Percentiles rank a stretch among this genome's conserved stretches.
Conservation (phyloP, 106 monocot genomes). For the Narthecium ossifragum region DNA sequence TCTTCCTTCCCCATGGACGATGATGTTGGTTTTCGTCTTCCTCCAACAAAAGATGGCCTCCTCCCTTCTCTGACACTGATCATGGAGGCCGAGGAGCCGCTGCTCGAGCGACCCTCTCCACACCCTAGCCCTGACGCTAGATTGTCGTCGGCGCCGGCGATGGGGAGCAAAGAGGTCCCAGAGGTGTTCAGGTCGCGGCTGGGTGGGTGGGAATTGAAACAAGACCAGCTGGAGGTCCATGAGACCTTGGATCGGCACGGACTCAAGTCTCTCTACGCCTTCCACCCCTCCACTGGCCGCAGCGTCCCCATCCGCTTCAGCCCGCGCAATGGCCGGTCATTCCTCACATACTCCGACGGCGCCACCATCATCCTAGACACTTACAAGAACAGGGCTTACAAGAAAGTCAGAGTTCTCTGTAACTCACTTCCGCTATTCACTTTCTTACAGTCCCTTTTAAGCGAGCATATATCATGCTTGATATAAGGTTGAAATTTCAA, state of each 20-base stretch:
- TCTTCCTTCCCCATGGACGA: too few relatives aligned
- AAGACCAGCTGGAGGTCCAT: conserved; percentile 77
- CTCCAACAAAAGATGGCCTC: too few relatives aligned
- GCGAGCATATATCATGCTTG: too few relatives aligned
- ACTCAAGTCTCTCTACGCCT: conserved; percentile 68
- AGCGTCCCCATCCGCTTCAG: conserved; percentile 64
- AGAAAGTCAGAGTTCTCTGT: too few relatives aligned
- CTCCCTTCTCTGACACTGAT: too few relatives aligned
- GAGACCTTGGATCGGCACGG: conserved; percentile 75
- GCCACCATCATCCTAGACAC: conserved; percentile 65
- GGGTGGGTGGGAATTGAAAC: conserved; percentile 86
- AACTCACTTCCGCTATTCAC: too few relatives aligned
- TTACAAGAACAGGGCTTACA: too few relatives aligned
- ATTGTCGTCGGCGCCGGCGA: too few relatives aligned
- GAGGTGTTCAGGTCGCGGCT: conserved; percentile 67
- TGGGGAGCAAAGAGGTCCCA: conserved; percentile 35
- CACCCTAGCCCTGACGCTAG: conserved; percentile 15
- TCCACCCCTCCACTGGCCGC: conserved; percentile 39
- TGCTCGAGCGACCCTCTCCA: too few relatives aligned
- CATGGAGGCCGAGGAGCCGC: neutral
- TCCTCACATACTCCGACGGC: conserved; percentile 61
- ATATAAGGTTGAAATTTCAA: too few relatives aligned
- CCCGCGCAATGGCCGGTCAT: conserved; percentile 70
- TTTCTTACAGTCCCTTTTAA: too few relatives aligned
- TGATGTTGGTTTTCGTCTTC: too few relatives aligned